phyloP scores from a whole-genome alignment of 306 rosid genomes.

The Luffa aegyptiaca region DNA sequence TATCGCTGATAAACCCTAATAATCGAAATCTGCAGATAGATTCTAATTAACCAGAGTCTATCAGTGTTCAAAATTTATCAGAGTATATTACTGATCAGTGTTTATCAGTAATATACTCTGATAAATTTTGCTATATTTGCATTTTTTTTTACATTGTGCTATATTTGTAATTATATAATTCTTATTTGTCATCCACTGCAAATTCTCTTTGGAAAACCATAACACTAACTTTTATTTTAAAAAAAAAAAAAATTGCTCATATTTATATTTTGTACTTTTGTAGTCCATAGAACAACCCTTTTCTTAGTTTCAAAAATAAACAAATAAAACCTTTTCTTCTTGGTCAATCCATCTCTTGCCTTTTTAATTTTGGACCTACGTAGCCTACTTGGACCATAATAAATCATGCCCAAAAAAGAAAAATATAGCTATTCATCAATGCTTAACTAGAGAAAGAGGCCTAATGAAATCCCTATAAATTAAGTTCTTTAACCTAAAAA shows the following conservation, averaged over 20 bases:
- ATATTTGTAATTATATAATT: too few species aligned
- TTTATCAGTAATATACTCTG: too few species aligned
- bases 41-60: too few species aligned
- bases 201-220: background rate
- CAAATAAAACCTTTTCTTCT: background rate
- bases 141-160: too few species aligned
- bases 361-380: background rate
- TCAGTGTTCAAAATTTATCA: too few species aligned
- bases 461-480: background rate
- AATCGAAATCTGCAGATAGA: too few species aligned
- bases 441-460: background rate
- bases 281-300: background rate
- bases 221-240: background rate
- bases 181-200: too few species aligned
- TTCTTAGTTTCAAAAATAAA: background rate
- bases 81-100: too few species aligned
- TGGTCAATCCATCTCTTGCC: background rate
- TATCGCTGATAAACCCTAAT: too few species aligned
- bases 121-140: too few species aligned
- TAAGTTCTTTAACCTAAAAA: background rate
- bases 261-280: background rate
- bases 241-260: background rate
- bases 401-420: background rate
- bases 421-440: background rate
- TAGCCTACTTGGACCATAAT: background rate